Evolutionary conservation across 805 yeast species (phyloP).

Genomic region (Metschnikowia baotianmanensis): DNA sequence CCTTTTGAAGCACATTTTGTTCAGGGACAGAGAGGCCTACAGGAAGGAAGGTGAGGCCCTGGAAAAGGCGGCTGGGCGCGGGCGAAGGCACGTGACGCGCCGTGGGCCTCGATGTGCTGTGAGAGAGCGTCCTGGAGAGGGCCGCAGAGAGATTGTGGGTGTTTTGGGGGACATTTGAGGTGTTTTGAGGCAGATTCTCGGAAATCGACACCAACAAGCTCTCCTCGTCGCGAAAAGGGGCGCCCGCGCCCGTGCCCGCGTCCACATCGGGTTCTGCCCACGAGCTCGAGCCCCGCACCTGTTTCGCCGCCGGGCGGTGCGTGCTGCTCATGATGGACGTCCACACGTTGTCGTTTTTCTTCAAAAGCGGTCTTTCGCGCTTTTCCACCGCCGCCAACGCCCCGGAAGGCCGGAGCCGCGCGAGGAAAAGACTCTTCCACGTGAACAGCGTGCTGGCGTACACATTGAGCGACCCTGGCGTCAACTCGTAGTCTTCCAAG

Average conservation of each 20-base stretch:
- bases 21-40: constrained; percentile 43
- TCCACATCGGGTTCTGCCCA: too few species aligned
- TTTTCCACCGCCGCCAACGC: constrained; percentile 4
- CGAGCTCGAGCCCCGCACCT: constrained; percentile 19
- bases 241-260: too few species aligned
- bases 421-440: constrained; percentile 31
- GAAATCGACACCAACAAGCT: too few species aligned
- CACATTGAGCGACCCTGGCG: constrained; percentile 9
- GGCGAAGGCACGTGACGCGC: too few species aligned
- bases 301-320: constrained; percentile 11
- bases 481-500: constrained; percentile 38
- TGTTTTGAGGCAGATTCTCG: too few species aligned
- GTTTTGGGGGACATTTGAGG: background rate
- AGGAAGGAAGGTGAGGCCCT: constrained; percentile 41
- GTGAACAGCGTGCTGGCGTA: constrained; percentile 31
- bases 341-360: constrained; percentile 39
- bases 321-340: constrained; percentile 39
- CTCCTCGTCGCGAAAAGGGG: too few species aligned
- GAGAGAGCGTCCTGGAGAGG: background rate
- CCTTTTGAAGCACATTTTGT: constrained; percentile 34
- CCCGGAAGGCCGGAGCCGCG: constrained; percentile 3
- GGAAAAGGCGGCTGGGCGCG: constrained; percentile 33
- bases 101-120: too few species aligned
- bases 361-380: constrained; percentile 13
- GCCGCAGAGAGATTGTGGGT: background rate